Evolutionary conservation across 2,329 filamentous ascomycete genomes (phyloP).

Genomic region (Rhexocercosporidium sp.): DNA sequence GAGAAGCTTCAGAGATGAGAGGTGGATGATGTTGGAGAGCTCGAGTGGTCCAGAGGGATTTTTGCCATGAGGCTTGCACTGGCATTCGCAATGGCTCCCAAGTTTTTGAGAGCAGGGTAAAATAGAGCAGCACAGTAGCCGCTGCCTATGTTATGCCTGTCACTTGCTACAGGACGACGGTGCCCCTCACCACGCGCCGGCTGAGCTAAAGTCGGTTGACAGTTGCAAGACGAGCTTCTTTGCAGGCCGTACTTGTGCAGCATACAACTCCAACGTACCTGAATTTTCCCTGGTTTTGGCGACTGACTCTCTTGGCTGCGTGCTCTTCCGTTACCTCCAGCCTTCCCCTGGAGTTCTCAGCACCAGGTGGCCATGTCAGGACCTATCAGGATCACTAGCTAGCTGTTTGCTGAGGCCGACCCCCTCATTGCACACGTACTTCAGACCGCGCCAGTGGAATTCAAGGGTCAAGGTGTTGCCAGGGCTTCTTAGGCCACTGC

Average conservation of each 20-base stretch:
- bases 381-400: conserved; percentile 4
- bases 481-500: conserved; percentile 17
- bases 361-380: neutral
- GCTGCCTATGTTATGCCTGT: neutral
- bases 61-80: neutral
- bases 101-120: conserved; percentile 3
- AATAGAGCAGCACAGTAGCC: neutral
- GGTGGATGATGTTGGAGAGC: conserved; percentile 19
- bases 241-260: neutral
- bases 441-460: conserved; percentile 4
- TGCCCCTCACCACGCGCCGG: conserved; percentile 2
- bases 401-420: neutral
- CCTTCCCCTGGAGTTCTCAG: neutral
- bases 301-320: neutral
- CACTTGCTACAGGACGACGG: neutral
- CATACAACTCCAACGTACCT: neutral
- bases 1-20: conserved; percentile 15
- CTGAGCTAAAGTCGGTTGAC: conserved; percentile 10
- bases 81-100: conserved; percentile 6
- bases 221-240: conserved; percentile 2
- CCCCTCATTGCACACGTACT: neutral
- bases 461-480: conserved; percentile 24
- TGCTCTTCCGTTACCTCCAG: neutral
- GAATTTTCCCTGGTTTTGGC: neutral
- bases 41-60: conserved; percentile 6